Percentiles rank a stretch among this genome's conserved stretches.
These are phyloP conservation scores for Eucalyptus erythrocorys DNA, from an alignment of 345 rosid genomes.

Conservation along the genomic window DNA sequence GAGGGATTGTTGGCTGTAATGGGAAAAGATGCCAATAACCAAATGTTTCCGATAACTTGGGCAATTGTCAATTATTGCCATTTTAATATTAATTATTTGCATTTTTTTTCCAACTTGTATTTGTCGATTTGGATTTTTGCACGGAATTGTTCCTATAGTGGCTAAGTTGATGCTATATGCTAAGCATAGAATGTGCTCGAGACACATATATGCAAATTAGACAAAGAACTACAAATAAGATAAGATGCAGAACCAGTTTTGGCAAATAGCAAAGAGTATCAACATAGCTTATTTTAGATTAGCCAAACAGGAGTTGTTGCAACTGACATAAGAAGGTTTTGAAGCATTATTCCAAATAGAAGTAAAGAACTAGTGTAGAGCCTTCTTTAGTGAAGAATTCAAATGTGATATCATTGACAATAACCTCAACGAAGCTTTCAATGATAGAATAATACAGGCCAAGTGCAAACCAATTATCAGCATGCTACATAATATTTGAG, in stretches of 20 bases:
- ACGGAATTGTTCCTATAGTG: accelerated
- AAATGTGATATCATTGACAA: neutral
- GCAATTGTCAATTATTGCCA: too few species aligned
- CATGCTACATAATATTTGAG: neutral
- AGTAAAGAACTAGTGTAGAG: neutral
- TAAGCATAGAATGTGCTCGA: accelerated
- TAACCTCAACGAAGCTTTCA: neutral
- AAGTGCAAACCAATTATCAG: neutral
- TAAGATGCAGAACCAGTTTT: accelerated
- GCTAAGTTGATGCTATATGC: too few species aligned
- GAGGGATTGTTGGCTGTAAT: too few species aligned
- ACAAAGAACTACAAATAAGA: too few species aligned
- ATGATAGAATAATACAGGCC: neutral
- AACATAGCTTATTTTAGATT: too few species aligned
- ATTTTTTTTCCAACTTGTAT: too few species aligned
- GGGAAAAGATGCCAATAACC: too few species aligned
- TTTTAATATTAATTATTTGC: too few species aligned
- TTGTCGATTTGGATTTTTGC: too few species aligned
- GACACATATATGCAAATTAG: accelerated
- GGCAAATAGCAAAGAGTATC: too few species aligned
- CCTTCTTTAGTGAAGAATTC: neutral
- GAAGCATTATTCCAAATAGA: neutral
- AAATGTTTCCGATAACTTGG: too few species aligned
- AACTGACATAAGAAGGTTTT: neutral
- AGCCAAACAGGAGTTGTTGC: neutral